Evolutionary conservation across 2,329 filamentous ascomycete genomes (phyloP), one percentile per base, ranked within the genome.

Genomic region (Cercospora sesami): DNA sequence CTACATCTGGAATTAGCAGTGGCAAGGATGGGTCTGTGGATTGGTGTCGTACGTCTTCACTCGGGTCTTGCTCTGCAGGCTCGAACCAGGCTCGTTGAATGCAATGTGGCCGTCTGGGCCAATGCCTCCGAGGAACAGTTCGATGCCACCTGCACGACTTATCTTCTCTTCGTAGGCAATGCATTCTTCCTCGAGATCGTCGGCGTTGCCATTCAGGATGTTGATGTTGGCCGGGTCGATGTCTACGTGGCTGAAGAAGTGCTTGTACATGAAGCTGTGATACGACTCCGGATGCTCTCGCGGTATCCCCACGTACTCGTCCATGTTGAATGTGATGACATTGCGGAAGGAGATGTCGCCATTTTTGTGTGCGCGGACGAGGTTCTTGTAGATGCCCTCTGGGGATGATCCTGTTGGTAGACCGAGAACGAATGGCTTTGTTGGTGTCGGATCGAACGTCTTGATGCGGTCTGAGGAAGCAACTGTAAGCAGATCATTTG

Each of bases 251-350:
- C 90, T 92, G 84, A 96, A 96, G 84, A 96, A 93, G 81, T 95
- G 86, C 81, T 91, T 92, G 86, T 93, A 96, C 92, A 96, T 95
- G 83, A 95, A 96, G 72, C 89, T 91, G 82, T 96, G 92, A 81
- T 96, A 96, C 75, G 90, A 93, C 79, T 95, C 89, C 12, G 91
- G 89, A 78, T 96, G 91, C 74, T 94, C 91, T 75, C 91, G 88
- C 36, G 92, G 90, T 70, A 96, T 86, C 66, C 90, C 91, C 72
- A 95, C 91, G 76, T 96, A 96, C 81, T 96, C 92, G 81, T 96
- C 92, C 92, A 95, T 95, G 81, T 95, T 95, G 85, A 96, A 96
- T 28, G 92, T 96, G 77, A 95, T 87, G 75, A 96, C 91, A 90
- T 96, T 87, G 76, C 90, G 89, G 79, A 96, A 96, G 1, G 92